phyloP scores from a whole-genome alignment of 2,329 filamentous ascomycete genomes.

The Fusarium beomiforme region DNA sequence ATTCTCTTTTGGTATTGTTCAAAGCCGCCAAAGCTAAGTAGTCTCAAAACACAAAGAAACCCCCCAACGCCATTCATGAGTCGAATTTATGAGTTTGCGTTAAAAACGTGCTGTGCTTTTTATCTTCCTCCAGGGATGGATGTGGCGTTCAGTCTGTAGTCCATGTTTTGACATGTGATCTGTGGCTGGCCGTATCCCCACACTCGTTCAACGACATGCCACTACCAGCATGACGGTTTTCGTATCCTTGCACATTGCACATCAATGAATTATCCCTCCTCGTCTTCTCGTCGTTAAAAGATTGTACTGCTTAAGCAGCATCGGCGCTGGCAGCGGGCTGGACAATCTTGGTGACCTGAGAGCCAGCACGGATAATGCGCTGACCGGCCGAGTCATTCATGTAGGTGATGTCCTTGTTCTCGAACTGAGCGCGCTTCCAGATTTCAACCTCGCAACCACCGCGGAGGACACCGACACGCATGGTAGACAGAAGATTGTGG shows the following conservation, averaged over 20 bases:
- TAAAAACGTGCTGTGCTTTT: conserved; percentile 28
- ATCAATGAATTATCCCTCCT: conserved; percentile 32
- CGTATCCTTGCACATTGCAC: conserved; percentile 17
- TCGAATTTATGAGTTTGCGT: conserved; percentile 39
- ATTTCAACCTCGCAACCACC: conserved; percentile 91
- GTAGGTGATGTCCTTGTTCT: conserved; percentile 84
- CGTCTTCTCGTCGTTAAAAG: conserved; percentile 27
- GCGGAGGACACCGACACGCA: conserved; percentile 87
- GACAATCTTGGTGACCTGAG: conserved; percentile 84
- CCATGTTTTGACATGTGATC: conserved; percentile 34
- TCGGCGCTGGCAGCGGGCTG: conserved; percentile 85
- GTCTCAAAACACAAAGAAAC: conserved; percentile 34
- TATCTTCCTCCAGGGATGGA: neutral
- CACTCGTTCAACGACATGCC: conserved; percentile 30
- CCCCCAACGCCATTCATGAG: conserved; percentile 42
- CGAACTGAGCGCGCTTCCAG: conserved; percentile 87
- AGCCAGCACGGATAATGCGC: conserved; percentile 85
- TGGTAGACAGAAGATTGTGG: conserved; percentile 87
- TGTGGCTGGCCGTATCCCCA: conserved; percentile 26
- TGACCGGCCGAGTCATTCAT: conserved; percentile 84
- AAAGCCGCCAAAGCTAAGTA: conserved; percentile 26
- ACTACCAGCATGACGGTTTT: conserved; percentile 12
- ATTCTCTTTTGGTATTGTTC: conserved; percentile 32
- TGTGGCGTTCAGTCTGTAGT: conserved; percentile 1
- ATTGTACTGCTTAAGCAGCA: conserved; percentile 68